Base-by-base conservation (phyloP, 805 yeast genomes). In the Yamadazyma paraphyllophila region DNA sequence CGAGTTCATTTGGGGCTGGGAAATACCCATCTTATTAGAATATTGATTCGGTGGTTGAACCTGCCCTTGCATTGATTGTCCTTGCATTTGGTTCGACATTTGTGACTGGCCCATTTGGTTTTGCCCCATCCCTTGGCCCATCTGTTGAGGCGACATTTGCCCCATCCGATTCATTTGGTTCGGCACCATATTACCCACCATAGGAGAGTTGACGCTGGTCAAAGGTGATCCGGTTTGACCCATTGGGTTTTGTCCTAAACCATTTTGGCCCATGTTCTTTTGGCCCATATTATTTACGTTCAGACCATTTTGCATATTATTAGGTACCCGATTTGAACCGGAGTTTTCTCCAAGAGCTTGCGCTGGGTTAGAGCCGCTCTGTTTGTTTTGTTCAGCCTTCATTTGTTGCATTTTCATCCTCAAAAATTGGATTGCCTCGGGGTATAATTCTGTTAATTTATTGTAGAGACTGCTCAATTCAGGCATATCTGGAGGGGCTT, bases 401-500 rank as follows among this genome's bases (percentile, higher is more conserved):
- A 69, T 61, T 46, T 68, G 72, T 36, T 65, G 67, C 39, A 70
- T 59, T 63, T 62, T 74, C 59, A 59, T 52, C 49, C 66, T 73
- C 43, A 72, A 56, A 39, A 61, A 66, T 45, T 68, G 74, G n/a
- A 73, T 58, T 1, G 81, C 80, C 48, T 79, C 83, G 0, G 82
- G 82, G 49, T 78, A 80, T 31, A 80, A 55, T 43, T 73, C 74
- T 52, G 74, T 77, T 24, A 75, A 60, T 40, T 67, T 63, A n/a
- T 66, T 65, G 57, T 80, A 80, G 34, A 74, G 66, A 32, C 69
- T 74, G 41, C 64, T 63, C 36, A 80, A 63, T 51, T 78, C 83
- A 0, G 82, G 81, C 63, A 78, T 67, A 37, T 77, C 82, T 2
- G 71, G 71, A 7, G 83, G 83, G 4, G 85, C 74, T 1, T 77